phyloP scores from a whole-genome alignment of 495 filamentous ascomycete species.

The Letharia lupina region DNA sequence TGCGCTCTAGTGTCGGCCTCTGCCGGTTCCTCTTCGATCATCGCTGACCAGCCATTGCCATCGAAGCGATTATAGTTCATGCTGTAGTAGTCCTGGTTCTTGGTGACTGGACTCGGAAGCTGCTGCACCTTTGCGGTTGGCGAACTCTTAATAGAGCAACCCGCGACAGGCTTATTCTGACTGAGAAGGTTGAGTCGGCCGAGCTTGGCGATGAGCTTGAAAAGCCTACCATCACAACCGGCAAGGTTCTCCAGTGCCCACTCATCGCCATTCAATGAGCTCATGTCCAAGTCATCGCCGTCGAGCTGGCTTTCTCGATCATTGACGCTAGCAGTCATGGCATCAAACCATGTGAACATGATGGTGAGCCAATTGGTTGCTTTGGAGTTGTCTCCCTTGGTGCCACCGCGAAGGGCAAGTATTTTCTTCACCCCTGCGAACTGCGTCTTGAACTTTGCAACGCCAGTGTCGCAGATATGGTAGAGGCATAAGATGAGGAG shows the following conservation, averaged over 20 bases:
- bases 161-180: conserved; percentile 56
- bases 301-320: conserved; percentile 85
- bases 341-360: conserved; percentile 94
- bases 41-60: conserved; percentile 51
- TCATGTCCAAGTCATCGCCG: conserved; percentile 57
- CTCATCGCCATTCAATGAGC: conserved; percentile 57
- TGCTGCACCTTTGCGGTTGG: conserved; percentile 26
- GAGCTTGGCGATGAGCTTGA: conserved; percentile 67
- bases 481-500: conserved; percentile 84
- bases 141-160: conserved; percentile 25
- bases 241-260: conserved; percentile 79
- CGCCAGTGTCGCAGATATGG: conserved; percentile 85
- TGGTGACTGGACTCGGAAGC: conserved; percentile 32
- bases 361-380: conserved; percentile 87
- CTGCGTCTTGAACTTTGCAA: conserved; percentile 86
- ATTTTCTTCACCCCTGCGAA: conserved; percentile 93
- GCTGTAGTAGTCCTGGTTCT: conserved; percentile 43
- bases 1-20: conserved; percentile 43
- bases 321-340: conserved; percentile 86
- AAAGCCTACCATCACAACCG: conserved; percentile 75
- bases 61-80: conserved; percentile 51
- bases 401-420: conserved; percentile 62
- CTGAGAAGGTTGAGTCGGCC: conserved; percentile 84
- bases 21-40: conserved; percentile 39
- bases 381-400: conserved; percentile 49